Base-by-base conservation (phyloP, 441 rosid genomes). In the Adansonia gregorii region DNA sequence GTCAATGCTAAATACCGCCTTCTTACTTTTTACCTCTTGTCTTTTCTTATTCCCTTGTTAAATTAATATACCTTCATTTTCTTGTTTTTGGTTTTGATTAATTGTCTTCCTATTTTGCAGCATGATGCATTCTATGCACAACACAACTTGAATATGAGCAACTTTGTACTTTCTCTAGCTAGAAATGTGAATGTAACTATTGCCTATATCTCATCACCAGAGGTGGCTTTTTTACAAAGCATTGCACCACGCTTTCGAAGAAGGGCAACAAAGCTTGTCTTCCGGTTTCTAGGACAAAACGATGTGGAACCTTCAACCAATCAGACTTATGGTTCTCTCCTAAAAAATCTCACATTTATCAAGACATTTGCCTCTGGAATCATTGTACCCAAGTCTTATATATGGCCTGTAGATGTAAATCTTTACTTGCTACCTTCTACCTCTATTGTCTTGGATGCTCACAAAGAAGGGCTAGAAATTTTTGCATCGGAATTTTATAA, bases 321-420 rank as follows among this genome's bases (percentile, higher is more conserved):
- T 81, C 95, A 87, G 82, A 91, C 93, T 46, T 95, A 95, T 59
- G 80, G 45, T 76, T 84, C 91, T 83, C 87, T 95, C 52, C 43
- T 58, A 17, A 79, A 55, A 15, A 94, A 94, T 86, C 85, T 95
- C 73, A 86, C 97, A 20, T 90, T 85, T 68, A 81, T 94, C 83
- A 92, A 84, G 90, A 86, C 91, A 66, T 95, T 95, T 88, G 98
- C 99, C 72, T 88, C 98, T 8, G 98, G 95, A 78, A 84, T 95
- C 80, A 91, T 92, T 55, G 85, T 95, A 67, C 97, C 97, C 1
- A 95, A 95, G 90, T 7, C 67, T 82, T 94, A 88, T 85, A 89
- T 95, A 81, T 91, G 91, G 93, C 93, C 92, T 0, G 79, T 87
- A 7, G 90, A 84, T 55, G 15, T n/a, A 3, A 71, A 0, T 67